A percentile compares a stretch with the other conserved stretches of the same genome.
phyloP scores from a whole-genome alignment of 495 filamentous ascomycete species.

The Xylaria cubensis region DNA sequence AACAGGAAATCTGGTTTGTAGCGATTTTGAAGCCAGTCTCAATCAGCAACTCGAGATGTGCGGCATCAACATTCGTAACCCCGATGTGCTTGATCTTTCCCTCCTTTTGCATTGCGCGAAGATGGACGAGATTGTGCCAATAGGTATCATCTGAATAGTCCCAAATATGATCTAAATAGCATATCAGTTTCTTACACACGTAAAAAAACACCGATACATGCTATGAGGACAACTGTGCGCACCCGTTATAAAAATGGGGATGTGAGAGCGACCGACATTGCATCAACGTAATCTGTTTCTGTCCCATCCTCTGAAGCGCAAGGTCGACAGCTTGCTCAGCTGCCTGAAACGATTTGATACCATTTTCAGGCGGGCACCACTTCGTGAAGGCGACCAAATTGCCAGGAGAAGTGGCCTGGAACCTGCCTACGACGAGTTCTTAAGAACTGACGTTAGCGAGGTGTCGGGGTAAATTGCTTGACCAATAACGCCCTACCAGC shows the following conservation, averaged over 20 bases:
- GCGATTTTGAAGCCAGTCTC: constrained; percentile 41
- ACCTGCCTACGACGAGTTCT: constrained; percentile 39
- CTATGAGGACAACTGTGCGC: background rate
- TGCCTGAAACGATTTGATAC: constrained; percentile 24
- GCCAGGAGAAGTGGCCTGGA: constrained; percentile 33
- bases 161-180: constrained; percentile 28
- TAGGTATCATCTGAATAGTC: constrained; percentile 41
- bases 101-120: constrained; percentile 40
- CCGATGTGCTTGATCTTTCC: constrained; percentile 40
- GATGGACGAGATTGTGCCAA: constrained; percentile 40
- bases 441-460: background rate
- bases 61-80: constrained; percentile 48
- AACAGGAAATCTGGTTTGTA: constrained; percentile 47
- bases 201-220: background rate
- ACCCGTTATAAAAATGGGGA: background rate
- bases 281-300: constrained; percentile 24
- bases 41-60: constrained; percentile 43
- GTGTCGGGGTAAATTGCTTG: constrained; percentile 8
- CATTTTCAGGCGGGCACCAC: constrained; percentile 45
- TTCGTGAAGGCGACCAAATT: constrained; percentile 45
- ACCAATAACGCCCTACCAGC: constrained; percentile 37
- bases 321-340: constrained; percentile 28
- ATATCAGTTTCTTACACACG: background rate
- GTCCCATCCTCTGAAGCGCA: constrained; percentile 27
- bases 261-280: constrained; percentile 28